phyloP scores from a whole-genome alignment of 179 eudicot species.

The Monotropa hypopitys region DNA sequence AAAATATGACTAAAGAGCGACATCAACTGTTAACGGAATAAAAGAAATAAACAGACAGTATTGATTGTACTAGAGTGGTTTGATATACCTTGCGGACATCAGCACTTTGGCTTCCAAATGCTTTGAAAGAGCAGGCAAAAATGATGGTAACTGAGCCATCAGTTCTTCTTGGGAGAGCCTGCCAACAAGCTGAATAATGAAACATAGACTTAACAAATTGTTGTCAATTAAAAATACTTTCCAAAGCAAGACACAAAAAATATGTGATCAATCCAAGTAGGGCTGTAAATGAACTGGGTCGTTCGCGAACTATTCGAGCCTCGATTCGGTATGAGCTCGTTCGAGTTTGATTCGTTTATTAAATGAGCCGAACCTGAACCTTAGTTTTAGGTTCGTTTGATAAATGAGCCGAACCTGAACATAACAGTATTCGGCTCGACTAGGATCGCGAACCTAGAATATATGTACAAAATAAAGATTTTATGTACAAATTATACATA shows the following conservation, averaged over 20 bases:
- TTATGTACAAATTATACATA: no score
- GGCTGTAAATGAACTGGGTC: no score
- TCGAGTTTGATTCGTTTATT: no score
- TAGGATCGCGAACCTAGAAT: no score
- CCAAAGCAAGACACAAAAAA: background rate
- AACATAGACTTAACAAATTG: conserved; percentile 1
- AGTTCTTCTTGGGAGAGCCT: conserved; percentile 83
- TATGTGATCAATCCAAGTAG: no score
- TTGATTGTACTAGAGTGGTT: background rate
- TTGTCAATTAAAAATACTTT: background rate
- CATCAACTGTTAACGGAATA: background rate
- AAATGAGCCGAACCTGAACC: no score
- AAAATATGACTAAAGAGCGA: background rate
- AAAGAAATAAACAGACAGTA: background rate
- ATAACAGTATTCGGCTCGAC: no score
- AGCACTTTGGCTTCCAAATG: conserved; percentile 94
- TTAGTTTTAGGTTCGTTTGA: no score
- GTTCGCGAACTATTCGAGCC: no score
- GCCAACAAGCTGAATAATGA: conserved; percentile 61
- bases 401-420: no score
- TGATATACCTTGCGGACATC: conserved; percentile 88
- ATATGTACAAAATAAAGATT: no score
- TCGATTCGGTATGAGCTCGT: no score
- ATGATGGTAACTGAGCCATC: conserved; percentile 71
- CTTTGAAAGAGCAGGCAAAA: conserved; percentile 89